Evolutionary conservation across 2,329 filamentous ascomycete genomes (phyloP).

Genomic region (Mycosphaerella sp.): DNA sequence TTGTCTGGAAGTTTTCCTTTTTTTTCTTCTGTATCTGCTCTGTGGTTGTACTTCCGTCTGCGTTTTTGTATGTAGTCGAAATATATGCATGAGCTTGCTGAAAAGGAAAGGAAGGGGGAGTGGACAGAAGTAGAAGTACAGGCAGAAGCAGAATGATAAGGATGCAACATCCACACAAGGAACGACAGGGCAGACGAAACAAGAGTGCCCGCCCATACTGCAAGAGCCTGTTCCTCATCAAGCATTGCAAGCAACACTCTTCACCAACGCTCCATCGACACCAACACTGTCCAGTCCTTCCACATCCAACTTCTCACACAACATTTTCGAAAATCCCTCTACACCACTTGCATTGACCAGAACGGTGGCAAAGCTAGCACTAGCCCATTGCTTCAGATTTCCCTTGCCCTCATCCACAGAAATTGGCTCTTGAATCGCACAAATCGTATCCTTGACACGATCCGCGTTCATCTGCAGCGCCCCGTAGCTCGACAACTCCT

Average conservation of each 20-base stretch:
- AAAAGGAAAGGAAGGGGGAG: too few relatives aligned
- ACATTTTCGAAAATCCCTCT: slow-evolving; percentile 15
- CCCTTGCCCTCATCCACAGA: slow-evolving; percentile 8
- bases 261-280: slow-evolving; percentile 21
- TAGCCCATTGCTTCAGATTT: slow-evolving; percentile 19
- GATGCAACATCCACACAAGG: not conserved
- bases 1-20: too few relatives aligned
- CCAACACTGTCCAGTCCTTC: slow-evolving; percentile 22
- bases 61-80: too few relatives aligned
- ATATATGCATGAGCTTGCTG: too few relatives aligned
- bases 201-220: too few relatives aligned
- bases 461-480: slow-evolving; percentile 17
- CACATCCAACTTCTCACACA: slow-evolving; percentile 22
- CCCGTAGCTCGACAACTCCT: slow-evolving; percentile 8
- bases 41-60: too few relatives aligned
- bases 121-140: too few relatives aligned
- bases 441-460: slow-evolving; percentile 22
- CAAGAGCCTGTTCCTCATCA: too few relatives aligned
- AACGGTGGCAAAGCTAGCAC: slow-evolving; percentile 19
- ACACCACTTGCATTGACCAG: slow-evolving; percentile 22
- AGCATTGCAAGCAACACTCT: slow-evolving; percentile 14
- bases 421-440: slow-evolving; percentile 16
- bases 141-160: not conserved
- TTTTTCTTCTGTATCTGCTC: too few relatives aligned
- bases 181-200: too few relatives aligned